Evolutionary conservation across 2,329 filamentous ascomycete species (phyloP).

Genomic region (Metarhizium guizhouense): DNA sequence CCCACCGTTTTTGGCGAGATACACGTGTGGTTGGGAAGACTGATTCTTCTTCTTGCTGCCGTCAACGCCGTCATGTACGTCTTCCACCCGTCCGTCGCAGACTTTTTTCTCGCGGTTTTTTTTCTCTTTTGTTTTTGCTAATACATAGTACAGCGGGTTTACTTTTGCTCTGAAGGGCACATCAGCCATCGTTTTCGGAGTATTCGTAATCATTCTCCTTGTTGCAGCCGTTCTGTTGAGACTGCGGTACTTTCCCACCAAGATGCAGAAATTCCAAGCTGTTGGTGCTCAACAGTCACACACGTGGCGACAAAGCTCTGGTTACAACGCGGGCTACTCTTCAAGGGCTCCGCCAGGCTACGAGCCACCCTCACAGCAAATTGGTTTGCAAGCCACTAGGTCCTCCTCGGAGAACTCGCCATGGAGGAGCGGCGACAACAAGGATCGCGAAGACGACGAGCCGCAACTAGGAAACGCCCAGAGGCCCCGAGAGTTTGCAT

Average conservation of each 20-base stretch:
- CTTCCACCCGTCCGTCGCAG: neutral
- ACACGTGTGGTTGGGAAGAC: slow-evolving; percentile 49
- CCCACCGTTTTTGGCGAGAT: slow-evolving; percentile 41
- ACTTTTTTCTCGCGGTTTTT: neutral
- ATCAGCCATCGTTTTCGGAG: slow-evolving; percentile 38
- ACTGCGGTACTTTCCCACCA: slow-evolving; percentile 19
- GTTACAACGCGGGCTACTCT: slow-evolving; percentile 15
- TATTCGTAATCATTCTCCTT: slow-evolving; percentile 32
- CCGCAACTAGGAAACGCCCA: slow-evolving; percentile 21
- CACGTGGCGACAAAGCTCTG: slow-evolving; percentile 17
- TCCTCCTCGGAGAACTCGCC: slow-evolving; percentile 17
- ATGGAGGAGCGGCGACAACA: slow-evolving; percentile 14
- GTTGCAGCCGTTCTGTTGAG: slow-evolving; percentile 29
- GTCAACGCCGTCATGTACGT: slow-evolving; percentile 49
- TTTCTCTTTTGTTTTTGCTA: neutral
- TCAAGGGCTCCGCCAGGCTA: slow-evolving; percentile 24
- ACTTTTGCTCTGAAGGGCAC: slow-evolving; percentile 41
- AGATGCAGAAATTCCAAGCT: slow-evolving; percentile 8
- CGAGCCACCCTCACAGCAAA: slow-evolving; percentile 21
- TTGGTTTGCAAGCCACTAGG: slow-evolving; percentile 18
- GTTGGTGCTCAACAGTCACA: slow-evolving; percentile 17
- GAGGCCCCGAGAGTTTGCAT: slow-evolving; percentile 24
- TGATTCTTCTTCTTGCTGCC: slow-evolving; percentile 43
- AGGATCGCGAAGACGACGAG: slow-evolving; percentile 22
- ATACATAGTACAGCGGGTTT: slow-evolving; percentile 37